Base-by-base conservation (phyloP, 257 asterid species). In the Solanum lycopersicoides region DNA sequence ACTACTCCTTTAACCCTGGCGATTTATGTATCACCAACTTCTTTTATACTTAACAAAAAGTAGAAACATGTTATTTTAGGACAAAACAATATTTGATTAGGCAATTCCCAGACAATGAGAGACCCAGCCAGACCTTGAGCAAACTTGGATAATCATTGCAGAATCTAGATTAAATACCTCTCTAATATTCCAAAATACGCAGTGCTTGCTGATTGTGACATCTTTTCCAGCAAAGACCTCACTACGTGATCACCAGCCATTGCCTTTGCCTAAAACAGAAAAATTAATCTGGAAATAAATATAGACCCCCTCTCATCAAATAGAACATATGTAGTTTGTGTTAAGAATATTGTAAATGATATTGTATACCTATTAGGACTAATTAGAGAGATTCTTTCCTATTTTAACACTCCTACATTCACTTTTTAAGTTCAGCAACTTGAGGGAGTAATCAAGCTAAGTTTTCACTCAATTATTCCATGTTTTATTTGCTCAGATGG, bases 201-300 rank as follows among this genome's bases (percentile, higher is more conserved):
- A 90, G 94, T 95, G 92, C 92, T 97, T 89, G 99, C 98, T 87
- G 94, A 92, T 47, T 95, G 96, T 50, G 95, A 93, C 98, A 96
- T 95, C 94, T 93, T 95, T 89, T 97, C 99, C 92, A 96, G 92
- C 92, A 97, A 91, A 41, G 98, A 97, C 91, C 99, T 94, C 89
- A 95, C 98, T 80, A 95, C 94, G 82, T 95, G 99, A 89, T 97
- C 98, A 87, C 99, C 99, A 71, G 98, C 98, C 99, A 95, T 94
- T 90, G 97, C 99, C 92, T 95, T 96, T 86, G 98, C 80, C 82
- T 74, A 37, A 74, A 74, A 74, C 32, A 74, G 53, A 74, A 74
- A n/a, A 74, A 74, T 74, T 39, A 74, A 11, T 72, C 47, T 9
- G 47, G 47, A 72, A 72, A 72, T 71, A 34, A 72, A 20, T 39